Evolutionary conservation across 2,329 filamentous ascomycete genomes (phyloP).

Genomic region (Gyromitra esculenta): DNA sequence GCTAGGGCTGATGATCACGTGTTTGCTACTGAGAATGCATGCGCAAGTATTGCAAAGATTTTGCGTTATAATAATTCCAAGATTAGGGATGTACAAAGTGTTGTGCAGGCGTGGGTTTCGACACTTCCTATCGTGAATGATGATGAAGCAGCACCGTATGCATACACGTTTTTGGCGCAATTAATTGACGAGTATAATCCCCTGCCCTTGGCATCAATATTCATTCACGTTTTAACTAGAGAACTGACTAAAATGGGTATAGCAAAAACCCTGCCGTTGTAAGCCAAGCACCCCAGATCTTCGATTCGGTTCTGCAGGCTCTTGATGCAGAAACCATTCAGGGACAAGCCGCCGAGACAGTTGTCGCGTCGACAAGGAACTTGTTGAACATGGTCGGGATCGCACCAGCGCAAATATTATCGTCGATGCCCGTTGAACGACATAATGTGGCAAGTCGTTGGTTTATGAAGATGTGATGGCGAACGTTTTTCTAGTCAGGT

Average conservation of each 20-base stretch:
- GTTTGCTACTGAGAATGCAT: constrained; percentile 97
- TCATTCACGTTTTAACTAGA: constrained; percentile 46
- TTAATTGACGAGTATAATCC: constrained; percentile 89
- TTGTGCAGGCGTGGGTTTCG: constrained; percentile 86
- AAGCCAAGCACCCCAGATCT: constrained; percentile 80
- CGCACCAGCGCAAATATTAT: constrained; percentile 77
- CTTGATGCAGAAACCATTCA: constrained; percentile 90
- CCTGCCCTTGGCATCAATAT: constrained; percentile 13
- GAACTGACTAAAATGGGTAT: constrained; percentile 57
- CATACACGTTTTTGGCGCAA: constrained; percentile 89
- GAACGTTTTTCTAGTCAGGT: not conserved
- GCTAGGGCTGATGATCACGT: constrained; percentile 91
- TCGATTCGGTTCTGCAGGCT: constrained; percentile 84
- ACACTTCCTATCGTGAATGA: constrained; percentile 93
- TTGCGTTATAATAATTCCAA: constrained; percentile 85
- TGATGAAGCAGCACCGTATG: constrained; percentile 95
- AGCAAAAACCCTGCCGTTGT: constrained; percentile 88
- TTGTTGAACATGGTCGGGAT: constrained; percentile 68
- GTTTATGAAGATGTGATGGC: constrained; percentile 68
- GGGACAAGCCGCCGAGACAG: constrained; percentile 79
- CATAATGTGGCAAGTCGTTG: constrained; percentile 81
- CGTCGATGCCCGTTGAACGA: constrained; percentile 78
- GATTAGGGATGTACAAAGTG: constrained; percentile 77
- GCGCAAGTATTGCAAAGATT: constrained; percentile 95
- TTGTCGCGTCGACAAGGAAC: constrained; percentile 79